Evolutionary conservation across 1,284 basidiomycete species (phyloP).

Genomic region (Neotropicomus parvogracilis): DNA sequence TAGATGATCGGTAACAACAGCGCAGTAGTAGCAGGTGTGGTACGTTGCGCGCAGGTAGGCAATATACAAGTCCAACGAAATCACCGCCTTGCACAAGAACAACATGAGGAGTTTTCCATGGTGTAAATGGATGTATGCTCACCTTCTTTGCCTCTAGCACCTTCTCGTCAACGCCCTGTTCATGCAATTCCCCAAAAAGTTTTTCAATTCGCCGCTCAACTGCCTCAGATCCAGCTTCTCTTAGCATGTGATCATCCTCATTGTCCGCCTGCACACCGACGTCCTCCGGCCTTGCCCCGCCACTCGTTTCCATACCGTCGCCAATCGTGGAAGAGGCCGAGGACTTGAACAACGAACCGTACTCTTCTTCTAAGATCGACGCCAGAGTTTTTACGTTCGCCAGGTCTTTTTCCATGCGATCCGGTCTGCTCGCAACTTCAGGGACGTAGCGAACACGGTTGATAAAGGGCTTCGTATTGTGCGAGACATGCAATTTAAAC

Average conservation of each 20-base stretch:
- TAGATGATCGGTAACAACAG: conserved; percentile 83
- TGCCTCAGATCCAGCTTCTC: conserved; percentile 61
- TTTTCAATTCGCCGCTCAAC: conserved; percentile 75
- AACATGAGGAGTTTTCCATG: conserved; percentile 21
- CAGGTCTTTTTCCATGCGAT: conserved; percentile 76
- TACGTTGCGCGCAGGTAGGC: conserved; percentile 81
- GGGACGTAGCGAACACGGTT: conserved; percentile 78
- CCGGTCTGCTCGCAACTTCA: conserved; percentile 73
- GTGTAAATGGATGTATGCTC: conserved; percentile 21
- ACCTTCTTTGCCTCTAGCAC: conserved; percentile 68
- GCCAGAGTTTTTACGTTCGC: conserved; percentile 70
- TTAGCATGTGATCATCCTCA: conserved; percentile 54
- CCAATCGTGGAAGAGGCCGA: conserved; percentile 21
- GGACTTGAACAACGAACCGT: conserved; percentile 46
- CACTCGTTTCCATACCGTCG: conserved; percentile 33
- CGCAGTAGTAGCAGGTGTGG: conserved; percentile 94
- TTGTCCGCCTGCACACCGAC: conserved; percentile 41
- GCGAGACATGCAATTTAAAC: conserved; percentile 86
- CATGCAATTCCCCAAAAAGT: conserved; percentile 61
- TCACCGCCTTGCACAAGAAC: conserved; percentile 48
- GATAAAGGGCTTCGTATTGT: conserved; percentile 75
- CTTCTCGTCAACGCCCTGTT: conserved; percentile 64
- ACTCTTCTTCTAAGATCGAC: conserved; percentile 68
- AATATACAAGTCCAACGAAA: conserved; percentile 82
- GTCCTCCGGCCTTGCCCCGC: conserved; percentile 31